Conservation (phyloP, 2,329 filamentous ascomycete species). For the Fusarium illudens region DNA sequence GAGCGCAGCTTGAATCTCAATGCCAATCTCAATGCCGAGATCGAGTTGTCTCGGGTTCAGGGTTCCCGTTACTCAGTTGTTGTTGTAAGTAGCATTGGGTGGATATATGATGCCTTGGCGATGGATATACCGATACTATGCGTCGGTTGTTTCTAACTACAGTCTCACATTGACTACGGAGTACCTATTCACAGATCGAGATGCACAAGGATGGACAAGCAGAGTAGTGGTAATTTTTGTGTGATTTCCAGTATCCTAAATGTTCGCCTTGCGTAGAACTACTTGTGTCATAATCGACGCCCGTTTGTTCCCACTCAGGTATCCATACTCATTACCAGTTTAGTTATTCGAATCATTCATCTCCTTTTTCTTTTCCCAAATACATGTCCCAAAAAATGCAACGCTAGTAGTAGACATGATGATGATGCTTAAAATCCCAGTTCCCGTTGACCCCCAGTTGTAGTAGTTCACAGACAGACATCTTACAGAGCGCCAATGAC, state of each 20-base stretch:
- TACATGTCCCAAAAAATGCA: constrained; percentile 35
- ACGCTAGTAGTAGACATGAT: constrained; percentile 40
- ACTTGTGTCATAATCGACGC: constrained; percentile 32
- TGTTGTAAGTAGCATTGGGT: background rate
- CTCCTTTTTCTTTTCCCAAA: constrained; percentile 21
- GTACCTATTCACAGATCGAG: background rate
- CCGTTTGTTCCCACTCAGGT: constrained; percentile 33
- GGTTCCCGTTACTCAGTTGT: background rate
- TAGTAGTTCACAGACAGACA: constrained; percentile 14
- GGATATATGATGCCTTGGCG: background rate
- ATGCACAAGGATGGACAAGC: background rate
- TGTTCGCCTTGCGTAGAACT: constrained; percentile 38
- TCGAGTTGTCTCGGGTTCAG: background rate
- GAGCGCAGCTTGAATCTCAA: background rate
- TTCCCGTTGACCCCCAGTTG: constrained; percentile 1
- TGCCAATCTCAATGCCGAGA: background rate
- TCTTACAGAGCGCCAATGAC: constrained; percentile 41
- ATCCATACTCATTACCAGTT: constrained; percentile 37
- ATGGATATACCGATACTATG: background rate
- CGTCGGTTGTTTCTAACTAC: background rate
- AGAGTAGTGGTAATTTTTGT: constrained; percentile 20
- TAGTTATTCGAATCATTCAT: constrained; percentile 21
- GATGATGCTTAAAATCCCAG: constrained; percentile 33
- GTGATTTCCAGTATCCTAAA: constrained; percentile 29
- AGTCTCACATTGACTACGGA: background rate